phyloP scores from a whole-genome alignment of 768 basidiomycete genomes.

The Pholiota molesta region DNA sequence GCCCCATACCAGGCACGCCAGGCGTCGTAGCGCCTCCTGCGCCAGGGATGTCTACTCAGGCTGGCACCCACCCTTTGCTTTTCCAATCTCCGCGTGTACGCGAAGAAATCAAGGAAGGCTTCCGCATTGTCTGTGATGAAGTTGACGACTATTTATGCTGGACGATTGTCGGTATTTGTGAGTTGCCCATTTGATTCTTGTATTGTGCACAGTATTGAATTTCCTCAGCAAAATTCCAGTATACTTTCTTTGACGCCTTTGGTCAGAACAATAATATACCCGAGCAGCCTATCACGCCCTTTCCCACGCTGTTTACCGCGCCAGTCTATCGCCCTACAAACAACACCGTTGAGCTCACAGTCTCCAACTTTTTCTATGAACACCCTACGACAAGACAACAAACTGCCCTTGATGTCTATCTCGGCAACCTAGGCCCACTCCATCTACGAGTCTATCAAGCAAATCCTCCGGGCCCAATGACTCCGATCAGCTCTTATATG shows the following conservation, averaged over 20 bases:
- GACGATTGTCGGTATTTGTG: slow-evolving; percentile 96
- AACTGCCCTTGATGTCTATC: slow-evolving; percentile 83
- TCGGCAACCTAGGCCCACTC: slow-evolving; percentile 88
- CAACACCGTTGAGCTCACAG: slow-evolving; percentile 80
- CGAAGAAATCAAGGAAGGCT: slow-evolving; percentile 81
- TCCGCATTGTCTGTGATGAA: slow-evolving; percentile 77
- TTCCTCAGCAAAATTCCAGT: slow-evolving; percentile 83
- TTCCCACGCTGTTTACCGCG: slow-evolving; percentile 83
- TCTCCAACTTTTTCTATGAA: slow-evolving; percentile 87
- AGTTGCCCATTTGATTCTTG: slow-evolving; percentile 31
- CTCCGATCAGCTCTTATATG: slow-evolving; percentile 62
- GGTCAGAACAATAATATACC: slow-evolving; percentile 79
- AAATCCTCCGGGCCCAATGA: slow-evolving; percentile 67
- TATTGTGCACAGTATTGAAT: slow-evolving; percentile 1
- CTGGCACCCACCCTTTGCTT: slow-evolving; percentile 79
- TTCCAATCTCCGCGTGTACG: slow-evolving; percentile 81
- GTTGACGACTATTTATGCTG: slow-evolving; percentile 95
- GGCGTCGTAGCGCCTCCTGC: slow-evolving; percentile 70
- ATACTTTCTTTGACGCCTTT: slow-evolving; percentile 91
- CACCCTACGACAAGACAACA: slow-evolving; percentile 66
- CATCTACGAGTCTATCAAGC: slow-evolving; percentile 78
- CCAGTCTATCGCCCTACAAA: slow-evolving; percentile 72
- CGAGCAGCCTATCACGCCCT: slow-evolving; percentile 83
- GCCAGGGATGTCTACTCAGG: slow-evolving; percentile 74
- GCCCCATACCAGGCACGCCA: slow-evolving; percentile 78